Evolutionary conservation across 2,329 filamentous ascomycete genomes (phyloP).

Genomic region (Neoascochyta sp.): DNA sequence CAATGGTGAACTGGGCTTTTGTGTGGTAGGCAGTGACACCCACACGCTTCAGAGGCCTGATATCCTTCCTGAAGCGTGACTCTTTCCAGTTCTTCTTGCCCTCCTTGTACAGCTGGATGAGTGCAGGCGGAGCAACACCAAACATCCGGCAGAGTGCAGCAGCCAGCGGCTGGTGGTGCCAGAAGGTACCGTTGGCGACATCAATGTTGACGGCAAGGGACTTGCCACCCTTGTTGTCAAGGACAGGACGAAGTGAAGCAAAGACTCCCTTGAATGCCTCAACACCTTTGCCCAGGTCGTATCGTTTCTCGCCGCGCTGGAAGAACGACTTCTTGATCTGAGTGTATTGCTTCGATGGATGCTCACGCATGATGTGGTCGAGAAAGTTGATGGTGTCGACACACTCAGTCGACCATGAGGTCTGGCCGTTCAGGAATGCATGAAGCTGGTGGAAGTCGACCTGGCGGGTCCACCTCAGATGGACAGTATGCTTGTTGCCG

Average conservation of each 20-base stretch:
- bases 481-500: slow-evolving; percentile 56
- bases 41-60: slow-evolving; percentile 44
- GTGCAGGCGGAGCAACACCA: slow-evolving; percentile 20
- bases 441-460: slow-evolving; percentile 66
- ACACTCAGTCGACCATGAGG: slow-evolving; percentile 52
- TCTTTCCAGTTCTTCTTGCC: slow-evolving; percentile 24
- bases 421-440: slow-evolving; percentile 61
- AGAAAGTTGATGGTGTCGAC: slow-evolving; percentile 84
- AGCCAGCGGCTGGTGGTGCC: slow-evolving; percentile 48
- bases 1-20: slow-evolving; percentile 50
- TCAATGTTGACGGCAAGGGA: slow-evolving; percentile 82
- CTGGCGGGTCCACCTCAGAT: slow-evolving; percentile 61
- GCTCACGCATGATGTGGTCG: slow-evolving; percentile 81
- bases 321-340: slow-evolving; percentile 84
- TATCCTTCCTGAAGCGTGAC: slow-evolving; percentile 30
- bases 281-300: slow-evolving; percentile 60
- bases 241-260: slow-evolving; percentile 73
- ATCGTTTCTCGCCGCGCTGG: slow-evolving; percentile 48
- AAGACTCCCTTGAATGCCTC: slow-evolving; percentile 88
- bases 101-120: slow-evolving; percentile 11
- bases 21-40: slow-evolving; percentile 41
- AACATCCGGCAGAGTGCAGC: slow-evolving; percentile 32
- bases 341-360: slow-evolving; percentile 64
- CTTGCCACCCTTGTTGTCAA: slow-evolving; percentile 50
- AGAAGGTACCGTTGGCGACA: slow-evolving; percentile 89